A percentile compares a stretch with the other conserved stretches of the same genome.
Conservation (phyloP, 208 protist species). For the Leishmania martiniquensis region DNA sequence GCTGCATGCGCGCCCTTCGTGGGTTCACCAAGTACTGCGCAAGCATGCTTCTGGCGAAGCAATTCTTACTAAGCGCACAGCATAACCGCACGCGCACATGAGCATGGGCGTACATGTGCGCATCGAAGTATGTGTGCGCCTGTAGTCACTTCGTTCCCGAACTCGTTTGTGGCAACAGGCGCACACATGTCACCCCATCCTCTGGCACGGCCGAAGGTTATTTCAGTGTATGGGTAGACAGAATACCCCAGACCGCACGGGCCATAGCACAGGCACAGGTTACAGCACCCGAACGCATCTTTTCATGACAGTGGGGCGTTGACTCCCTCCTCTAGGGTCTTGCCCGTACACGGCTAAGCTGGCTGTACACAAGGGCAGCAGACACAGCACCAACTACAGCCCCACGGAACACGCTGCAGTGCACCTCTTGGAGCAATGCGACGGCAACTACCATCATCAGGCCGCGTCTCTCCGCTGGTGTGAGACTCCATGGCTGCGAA, state of each 20-base stretch:
- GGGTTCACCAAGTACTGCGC: too few relatives aligned
- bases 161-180: too few relatives aligned
- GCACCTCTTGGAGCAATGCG: conserved; percentile 53
- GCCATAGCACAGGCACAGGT: not conserved
- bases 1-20: too few relatives aligned
- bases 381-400: conserved; percentile 17
- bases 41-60: too few relatives aligned
- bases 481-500: conserved; percentile 7
- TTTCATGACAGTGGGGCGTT: not conserved
- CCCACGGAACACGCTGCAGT: conserved; percentile 22
- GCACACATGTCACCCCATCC: too few relatives aligned
- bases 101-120: too few relatives aligned
- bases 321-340: not conserved
- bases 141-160: too few relatives aligned
- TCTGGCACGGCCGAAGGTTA: too few relatives aligned
- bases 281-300: not conserved
- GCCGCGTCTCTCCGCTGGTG: conserved; percentile 28
- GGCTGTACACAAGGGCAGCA: conserved; percentile 13
- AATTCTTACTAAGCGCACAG: too few relatives aligned
- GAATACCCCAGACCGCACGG: too few relatives aligned
- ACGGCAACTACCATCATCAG: conserved; percentile 30
- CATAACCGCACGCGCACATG: too few relatives aligned
- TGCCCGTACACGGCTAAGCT: not conserved
- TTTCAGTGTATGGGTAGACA: not conserved
- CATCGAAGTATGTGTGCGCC: too few relatives aligned